These are phyloP conservation scores for Amanita muscaria DNA, from an alignment of 768 basidiomycete genomes.

Conservation along the genomic window DNA sequence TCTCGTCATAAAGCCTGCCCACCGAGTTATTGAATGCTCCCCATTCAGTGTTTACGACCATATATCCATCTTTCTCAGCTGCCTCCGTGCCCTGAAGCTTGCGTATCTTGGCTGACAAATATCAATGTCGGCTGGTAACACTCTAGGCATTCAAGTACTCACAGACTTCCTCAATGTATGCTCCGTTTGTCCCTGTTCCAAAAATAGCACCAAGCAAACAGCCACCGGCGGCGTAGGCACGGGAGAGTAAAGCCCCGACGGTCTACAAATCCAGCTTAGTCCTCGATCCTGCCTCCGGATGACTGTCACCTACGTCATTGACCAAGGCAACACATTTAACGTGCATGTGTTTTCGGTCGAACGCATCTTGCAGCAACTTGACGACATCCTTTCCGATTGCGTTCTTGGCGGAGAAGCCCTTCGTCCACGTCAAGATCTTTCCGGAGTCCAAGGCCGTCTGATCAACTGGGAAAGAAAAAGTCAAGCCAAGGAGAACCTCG, in stretches of 20 bases:
- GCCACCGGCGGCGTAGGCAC: conserved; percentile 89
- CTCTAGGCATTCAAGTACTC: conserved; percentile 11
- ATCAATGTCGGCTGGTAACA: neutral
- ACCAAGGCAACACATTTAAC: conserved; percentile 89
- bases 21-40: conserved; percentile 95
- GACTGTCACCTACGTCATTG: conserved; percentile 64
- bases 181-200: conserved; percentile 97
- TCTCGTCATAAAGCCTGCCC: conserved; percentile 14
- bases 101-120: conserved; percentile 51
- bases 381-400: conserved; percentile 88
- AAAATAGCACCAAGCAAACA: conserved; percentile 89
- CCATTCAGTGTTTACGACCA: conserved; percentile 99
- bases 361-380: conserved; percentile 82
- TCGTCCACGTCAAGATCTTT: conserved; percentile 90
- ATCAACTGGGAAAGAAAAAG: conserved; percentile 97
- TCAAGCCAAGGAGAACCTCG: conserved; percentile 69
- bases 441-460: conserved; percentile 90
- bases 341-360: conserved; percentile 86
- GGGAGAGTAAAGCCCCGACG: conserved; percentile 87
- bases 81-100: conserved; percentile 67
- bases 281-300: neutral
- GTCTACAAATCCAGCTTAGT: conserved; percentile 44
- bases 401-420: conserved; percentile 90
- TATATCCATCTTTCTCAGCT: conserved; percentile 55
- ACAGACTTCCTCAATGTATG: conserved; percentile 83